These are phyloP conservation scores for Umbilicus rupestris DNA, from an alignment of 164 flowering plant species.

Conservation along the genomic window DNA sequence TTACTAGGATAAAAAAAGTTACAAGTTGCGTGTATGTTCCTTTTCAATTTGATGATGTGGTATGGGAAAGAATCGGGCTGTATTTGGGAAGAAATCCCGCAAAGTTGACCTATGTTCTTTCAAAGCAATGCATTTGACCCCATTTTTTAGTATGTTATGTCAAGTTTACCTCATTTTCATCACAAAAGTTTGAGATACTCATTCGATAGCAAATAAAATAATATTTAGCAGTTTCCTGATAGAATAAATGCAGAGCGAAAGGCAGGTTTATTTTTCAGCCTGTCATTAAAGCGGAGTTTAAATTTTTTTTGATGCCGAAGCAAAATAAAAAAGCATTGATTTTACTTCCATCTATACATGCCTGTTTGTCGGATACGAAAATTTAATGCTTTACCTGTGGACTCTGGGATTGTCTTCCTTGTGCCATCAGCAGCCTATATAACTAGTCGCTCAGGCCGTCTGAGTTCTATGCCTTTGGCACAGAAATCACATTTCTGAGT, in stretches of 20 bases:
- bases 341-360: neutral
- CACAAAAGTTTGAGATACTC: neutral
- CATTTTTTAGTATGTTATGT: neutral
- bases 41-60: neutral
- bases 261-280: neutral
- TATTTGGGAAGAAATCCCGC: slow-evolving; percentile 2
- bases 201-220: neutral
- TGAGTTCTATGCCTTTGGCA: neutral
- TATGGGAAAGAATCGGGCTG: neutral
- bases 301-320: neutral
- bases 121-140: neutral
- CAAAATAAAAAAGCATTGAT: neutral
- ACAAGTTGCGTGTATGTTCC: neutral
- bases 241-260: neutral
- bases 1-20: neutral
- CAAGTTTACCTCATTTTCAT: neutral
- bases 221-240: neutral
- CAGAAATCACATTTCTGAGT: neutral
- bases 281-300: neutral
- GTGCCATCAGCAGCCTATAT: slow-evolving; percentile 1
- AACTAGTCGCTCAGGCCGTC: neutral
- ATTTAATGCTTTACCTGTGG: neutral
- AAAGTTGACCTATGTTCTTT: neutral
- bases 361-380: neutral
- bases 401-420: neutral